These are phyloP conservation scores for Pholiota conissans DNA, from an alignment of 768 basidiomycete species.

Conservation along the genomic window DNA sequence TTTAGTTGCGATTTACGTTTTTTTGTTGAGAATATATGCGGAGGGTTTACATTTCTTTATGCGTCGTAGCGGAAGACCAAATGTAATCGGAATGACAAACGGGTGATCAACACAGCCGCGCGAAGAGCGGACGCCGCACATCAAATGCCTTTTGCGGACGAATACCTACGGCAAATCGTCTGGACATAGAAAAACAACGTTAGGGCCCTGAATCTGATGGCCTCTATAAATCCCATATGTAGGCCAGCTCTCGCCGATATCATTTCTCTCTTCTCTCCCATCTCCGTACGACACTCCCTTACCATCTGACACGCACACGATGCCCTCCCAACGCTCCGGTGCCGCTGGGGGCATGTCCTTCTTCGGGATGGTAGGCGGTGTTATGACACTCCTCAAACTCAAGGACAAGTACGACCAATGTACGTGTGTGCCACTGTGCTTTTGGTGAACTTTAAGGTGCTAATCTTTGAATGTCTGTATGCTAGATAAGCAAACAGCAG, in stretches of 20 bases:
- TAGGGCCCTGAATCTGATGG: background rate
- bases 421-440: conserved; percentile 24
- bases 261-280: background rate
- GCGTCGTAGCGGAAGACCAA: too few species aligned
- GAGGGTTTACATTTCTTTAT: too few species aligned
- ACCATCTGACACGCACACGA: background rate
- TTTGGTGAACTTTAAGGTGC: too few species aligned
- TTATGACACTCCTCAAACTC: conserved; percentile 47
- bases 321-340: conserved; percentile 13
- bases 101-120: too few species aligned
- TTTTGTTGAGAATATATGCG: background rate
- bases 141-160: too few species aligned
- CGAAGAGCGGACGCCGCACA: too few species aligned
- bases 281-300: background rate
- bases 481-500: conserved; percentile 42
- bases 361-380: conserved; percentile 41
- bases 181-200: background rate
- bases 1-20: background rate
- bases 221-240: background rate
- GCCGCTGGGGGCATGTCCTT: conserved; percentile 28
- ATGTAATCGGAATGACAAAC: too few species aligned
- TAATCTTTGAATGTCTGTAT: too few species aligned
- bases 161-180: background rate
- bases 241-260: background rate
- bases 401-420: conserved; percentile 36